Evolutionary conservation across 306 rosid genomes (phyloP).

Genomic region (Malus asiatica): DNA sequence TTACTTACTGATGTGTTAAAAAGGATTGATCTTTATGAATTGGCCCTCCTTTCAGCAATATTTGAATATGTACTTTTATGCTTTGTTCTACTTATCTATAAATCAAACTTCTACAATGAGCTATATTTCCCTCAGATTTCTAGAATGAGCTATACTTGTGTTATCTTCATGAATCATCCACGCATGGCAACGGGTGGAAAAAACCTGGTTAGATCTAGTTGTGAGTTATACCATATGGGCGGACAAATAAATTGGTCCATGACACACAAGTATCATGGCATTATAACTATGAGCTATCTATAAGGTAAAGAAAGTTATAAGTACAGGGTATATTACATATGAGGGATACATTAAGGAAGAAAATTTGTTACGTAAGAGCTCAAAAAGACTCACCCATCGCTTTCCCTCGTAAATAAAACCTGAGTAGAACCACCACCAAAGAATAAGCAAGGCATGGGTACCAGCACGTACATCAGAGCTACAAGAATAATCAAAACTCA

Average conservation of each 20-base stretch:
- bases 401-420: conserved; percentile 63
- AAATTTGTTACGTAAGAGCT: not conserved
- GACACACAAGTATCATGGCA: not conserved
- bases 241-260: not conserved
- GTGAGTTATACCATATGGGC: not conserved
- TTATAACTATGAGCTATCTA: not conserved
- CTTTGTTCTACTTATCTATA: not conserved
- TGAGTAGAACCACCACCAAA: conserved; percentile 94
- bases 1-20: not conserved
- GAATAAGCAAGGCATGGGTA: conserved; percentile 97
- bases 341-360: not conserved
- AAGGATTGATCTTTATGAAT: not conserved
- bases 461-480: conserved; percentile 90
- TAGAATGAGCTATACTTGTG: not conserved
- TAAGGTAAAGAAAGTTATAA: not conserved
- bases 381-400: conserved; percentile 50
- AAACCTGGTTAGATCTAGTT: not conserved
- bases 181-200: not conserved
- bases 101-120: not conserved
- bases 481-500: conserved; percentile 32
- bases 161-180: not conserved
- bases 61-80: not conserved
- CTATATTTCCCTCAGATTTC: not conserved
- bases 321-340: not conserved
- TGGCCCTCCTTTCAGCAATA: not conserved